phyloP scores from a whole-genome alignment of 2,329 filamentous ascomycete species.

The Emericellopsis atlantica region DNA sequence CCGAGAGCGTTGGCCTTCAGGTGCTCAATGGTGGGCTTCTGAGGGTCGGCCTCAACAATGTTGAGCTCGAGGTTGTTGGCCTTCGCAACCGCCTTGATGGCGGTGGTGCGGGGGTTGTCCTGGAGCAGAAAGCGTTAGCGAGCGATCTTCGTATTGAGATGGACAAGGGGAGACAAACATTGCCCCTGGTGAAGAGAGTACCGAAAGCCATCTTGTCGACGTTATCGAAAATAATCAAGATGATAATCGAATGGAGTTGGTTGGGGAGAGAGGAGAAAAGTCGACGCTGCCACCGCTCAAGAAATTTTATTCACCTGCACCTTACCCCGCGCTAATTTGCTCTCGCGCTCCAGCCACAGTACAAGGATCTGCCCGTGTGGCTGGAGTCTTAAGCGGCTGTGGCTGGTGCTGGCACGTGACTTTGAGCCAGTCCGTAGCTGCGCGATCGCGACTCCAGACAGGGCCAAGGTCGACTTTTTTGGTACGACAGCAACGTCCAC shows the following conservation, averaged over 20 bases:
- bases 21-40: constrained; percentile 62
- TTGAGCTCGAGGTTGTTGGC: constrained; percentile 92
- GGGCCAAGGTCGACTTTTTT: too few species aligned
- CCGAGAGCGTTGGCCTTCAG: constrained; percentile 74
- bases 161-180: constrained; percentile 43
- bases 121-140: constrained; percentile 26
- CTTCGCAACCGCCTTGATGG: constrained; percentile 89
- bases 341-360: background rate
- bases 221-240: constrained; percentile 11
- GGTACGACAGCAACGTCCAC: constrained; percentile 1
- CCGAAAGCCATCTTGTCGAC: constrained; percentile 79
- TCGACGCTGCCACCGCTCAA: constrained; percentile 6
- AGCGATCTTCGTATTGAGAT: constrained; percentile 9
- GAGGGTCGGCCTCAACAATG: constrained; percentile 58
- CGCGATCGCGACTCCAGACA: too few species aligned
- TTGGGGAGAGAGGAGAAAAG: constrained; percentile 5
- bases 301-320: constrained; percentile 17
- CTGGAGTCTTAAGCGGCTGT: background rate
- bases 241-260: constrained; percentile 13
- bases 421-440: background rate
- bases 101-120: constrained; percentile 82
- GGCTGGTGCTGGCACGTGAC: constrained; percentile 1
- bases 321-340: constrained; percentile 3
- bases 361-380: background rate
- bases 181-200: constrained; percentile 75